phyloP scores from a whole-genome alignment of 2,329 filamentous ascomycete genomes.

The Westerdykella ornata region DNA sequence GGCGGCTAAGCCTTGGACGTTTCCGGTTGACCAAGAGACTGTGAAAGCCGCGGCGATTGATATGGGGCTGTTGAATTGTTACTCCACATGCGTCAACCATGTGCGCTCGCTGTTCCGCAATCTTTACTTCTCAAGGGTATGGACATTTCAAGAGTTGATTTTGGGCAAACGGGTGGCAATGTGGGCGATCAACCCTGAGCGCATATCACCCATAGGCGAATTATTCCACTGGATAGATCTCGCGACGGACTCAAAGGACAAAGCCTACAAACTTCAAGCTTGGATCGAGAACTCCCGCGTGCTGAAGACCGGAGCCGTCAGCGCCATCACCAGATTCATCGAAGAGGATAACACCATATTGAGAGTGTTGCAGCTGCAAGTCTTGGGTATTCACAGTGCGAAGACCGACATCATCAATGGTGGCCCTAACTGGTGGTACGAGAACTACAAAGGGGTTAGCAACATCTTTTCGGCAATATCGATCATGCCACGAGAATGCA shows the following conservation, averaged over 20 bases:
- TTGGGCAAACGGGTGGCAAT: conserved; percentile 25
- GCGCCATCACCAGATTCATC: conserved; percentile 15
- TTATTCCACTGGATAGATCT: background rate
- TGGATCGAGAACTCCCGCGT: background rate
- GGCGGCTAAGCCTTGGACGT: background rate
- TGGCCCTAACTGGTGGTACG: conserved; percentile 28
- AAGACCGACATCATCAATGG: conserved; percentile 24
- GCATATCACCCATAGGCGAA: background rate
- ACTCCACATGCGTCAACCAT: background rate
- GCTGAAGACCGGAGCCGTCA: conserved; percentile 8
- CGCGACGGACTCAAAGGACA: conserved; percentile 1
- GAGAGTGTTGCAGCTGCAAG: conserved; percentile 11
- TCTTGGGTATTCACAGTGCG: conserved; percentile 17
- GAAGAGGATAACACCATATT: conserved; percentile 14
- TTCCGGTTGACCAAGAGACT: background rate
- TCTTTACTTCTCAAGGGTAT: conserved; percentile 23
- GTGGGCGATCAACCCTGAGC: conserved; percentile 6
- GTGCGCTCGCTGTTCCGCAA: conserved; percentile 12
- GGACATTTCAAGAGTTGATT: conserved; percentile 30
- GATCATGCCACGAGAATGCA: conserved; percentile 17
- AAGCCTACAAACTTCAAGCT: background rate
- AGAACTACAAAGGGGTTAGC: conserved; percentile 27
- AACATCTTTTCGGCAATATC: conserved; percentile 34
- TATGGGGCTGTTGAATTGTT: conserved; percentile 1
- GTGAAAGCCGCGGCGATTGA: conserved; percentile 1